phyloP scores from a whole-genome alignment of 306 rosid genomes.

The Purshia tridentata region DNA sequence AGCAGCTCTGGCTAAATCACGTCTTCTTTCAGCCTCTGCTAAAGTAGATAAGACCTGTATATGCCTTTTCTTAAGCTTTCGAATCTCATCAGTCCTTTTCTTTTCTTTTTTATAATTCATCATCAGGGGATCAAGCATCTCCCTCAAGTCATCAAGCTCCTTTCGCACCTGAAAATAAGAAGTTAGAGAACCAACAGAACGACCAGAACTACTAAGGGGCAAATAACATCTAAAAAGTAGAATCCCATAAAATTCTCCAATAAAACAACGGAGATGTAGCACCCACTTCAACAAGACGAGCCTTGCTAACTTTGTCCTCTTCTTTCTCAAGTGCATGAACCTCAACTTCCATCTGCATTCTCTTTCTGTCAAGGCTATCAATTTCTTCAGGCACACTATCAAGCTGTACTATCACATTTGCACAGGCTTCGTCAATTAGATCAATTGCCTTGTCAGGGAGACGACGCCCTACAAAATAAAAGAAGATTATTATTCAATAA shows the following conservation, averaged over 20 bases:
- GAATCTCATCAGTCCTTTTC: constrained; percentile 72
- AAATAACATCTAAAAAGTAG: too few species aligned
- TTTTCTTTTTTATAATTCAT: constrained; percentile 89
- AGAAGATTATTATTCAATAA: background rate
- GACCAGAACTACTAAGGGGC: background rate
- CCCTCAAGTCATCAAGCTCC: constrained; percentile 86
- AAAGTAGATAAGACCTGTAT: constrained; percentile 75
- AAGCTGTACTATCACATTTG: constrained; percentile 92
- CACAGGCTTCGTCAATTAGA: constrained; percentile 89
- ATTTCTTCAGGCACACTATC: constrained; percentile 96
- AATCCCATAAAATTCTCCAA: background rate
- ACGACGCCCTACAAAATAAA: constrained; percentile 65
- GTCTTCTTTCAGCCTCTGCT: constrained; percentile 86
- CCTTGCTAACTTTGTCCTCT: constrained; percentile 90
- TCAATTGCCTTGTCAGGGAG: constrained; percentile 96
- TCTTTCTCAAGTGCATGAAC: constrained; percentile 86
- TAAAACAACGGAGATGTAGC: background rate
- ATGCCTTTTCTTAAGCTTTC: constrained; percentile 71
- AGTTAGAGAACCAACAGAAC: background rate
- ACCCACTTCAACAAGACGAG: constrained; percentile 82
- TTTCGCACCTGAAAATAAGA: constrained; percentile 52
- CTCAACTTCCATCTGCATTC: constrained; percentile 82
- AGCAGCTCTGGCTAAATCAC: constrained; percentile 90
- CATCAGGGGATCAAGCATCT: constrained; percentile 83
- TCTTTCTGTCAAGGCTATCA: constrained; percentile 75